Percentiles rank a stretch among this genome's conserved stretches.
Evolutionary conservation across 177 flowering plant genomes (phyloP).

Genomic region (Telopea speciosissima): DNA sequence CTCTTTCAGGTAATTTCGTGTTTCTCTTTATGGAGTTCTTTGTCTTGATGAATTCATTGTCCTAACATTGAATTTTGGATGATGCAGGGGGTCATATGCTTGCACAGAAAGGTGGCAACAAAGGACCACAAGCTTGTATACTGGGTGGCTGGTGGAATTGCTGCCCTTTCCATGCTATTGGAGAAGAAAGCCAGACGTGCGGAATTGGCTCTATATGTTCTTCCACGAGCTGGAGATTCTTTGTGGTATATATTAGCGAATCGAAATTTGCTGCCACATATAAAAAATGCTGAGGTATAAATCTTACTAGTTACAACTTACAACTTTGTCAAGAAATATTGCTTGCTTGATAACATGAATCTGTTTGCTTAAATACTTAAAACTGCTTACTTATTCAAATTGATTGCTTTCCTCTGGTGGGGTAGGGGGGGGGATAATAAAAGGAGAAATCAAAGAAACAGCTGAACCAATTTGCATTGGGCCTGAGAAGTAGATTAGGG

Average conservation of each 20-base stretch:
- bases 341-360: neutral
- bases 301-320: neutral
- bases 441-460: too few species aligned
- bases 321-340: neutral
- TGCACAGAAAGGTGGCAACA: conserved; percentile 80
- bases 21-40: neutral
- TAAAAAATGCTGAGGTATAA: conserved; percentile 90
- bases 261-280: conserved; percentile 76
- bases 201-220: conserved; percentile 91
- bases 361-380: too few species aligned
- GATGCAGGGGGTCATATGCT: conserved; percentile 77
- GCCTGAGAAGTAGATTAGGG: neutral
- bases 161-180: conserved; percentile 82
- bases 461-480: neutral
- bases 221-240: conserved; percentile 94
- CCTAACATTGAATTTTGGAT: conserved; percentile 7
- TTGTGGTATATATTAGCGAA: conserved; percentile 84
- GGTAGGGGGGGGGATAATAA: too few species aligned
- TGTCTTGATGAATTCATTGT: conserved; percentile 1
- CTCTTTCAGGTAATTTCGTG: conserved; percentile 71
- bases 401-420: too few species aligned
- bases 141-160: conserved; percentile 81
- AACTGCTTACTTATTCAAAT: neutral
- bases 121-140: conserved; percentile 90
- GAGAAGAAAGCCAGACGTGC: conserved; percentile 87